phyloP scores from a whole-genome alignment of 208 protist genomes.

The Strigomonas galati region DNA sequence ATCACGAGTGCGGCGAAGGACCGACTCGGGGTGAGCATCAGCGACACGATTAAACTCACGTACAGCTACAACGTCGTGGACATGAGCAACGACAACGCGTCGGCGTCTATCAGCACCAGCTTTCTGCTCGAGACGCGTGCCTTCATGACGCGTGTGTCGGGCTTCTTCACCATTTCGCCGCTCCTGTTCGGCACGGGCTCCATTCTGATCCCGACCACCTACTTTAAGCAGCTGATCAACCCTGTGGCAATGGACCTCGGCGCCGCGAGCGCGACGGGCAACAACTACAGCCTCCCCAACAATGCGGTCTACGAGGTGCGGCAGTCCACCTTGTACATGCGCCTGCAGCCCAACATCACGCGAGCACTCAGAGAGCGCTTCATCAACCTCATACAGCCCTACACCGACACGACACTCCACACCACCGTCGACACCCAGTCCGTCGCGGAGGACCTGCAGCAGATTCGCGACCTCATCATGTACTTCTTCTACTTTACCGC shows the following conservation, averaged over 20 bases:
- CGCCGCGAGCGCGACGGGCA: not conserved
- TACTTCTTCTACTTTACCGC: conserved; percentile 94
- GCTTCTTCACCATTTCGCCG: conserved; percentile 75
- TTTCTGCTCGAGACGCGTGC: conserved; percentile 61
- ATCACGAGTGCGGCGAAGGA: conserved; percentile 28
- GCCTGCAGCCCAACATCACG: conserved; percentile 32
- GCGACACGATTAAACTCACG: conserved; percentile 20
- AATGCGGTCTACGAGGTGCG: conserved; percentile 31
- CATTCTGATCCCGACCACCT: conserved; percentile 61
- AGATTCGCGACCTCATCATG: conserved; percentile 72
- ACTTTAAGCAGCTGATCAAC: conserved; percentile 49
- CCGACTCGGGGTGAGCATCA: conserved; percentile 32
- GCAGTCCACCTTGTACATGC: conserved; percentile 70
- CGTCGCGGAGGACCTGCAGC: conserved; percentile 36
- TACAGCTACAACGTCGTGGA: conserved; percentile 45
- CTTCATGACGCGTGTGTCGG: conserved; percentile 81
- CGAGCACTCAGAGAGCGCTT: conserved; percentile 45
- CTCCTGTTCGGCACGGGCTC: conserved; percentile 30
- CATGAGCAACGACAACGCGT: not conserved
- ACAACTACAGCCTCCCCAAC: conserved; percentile 4
- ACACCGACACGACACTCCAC: conserved; percentile 50
- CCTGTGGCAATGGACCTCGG: conserved; percentile 13
- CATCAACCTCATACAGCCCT: conserved; percentile 81
- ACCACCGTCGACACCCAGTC: conserved; percentile 39
- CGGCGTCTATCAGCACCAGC: not conserved